These are phyloP conservation scores for Phytophthora boehmeriae DNA, from an alignment of 352 stramenopile genomes.

Conservation along the genomic window DNA sequence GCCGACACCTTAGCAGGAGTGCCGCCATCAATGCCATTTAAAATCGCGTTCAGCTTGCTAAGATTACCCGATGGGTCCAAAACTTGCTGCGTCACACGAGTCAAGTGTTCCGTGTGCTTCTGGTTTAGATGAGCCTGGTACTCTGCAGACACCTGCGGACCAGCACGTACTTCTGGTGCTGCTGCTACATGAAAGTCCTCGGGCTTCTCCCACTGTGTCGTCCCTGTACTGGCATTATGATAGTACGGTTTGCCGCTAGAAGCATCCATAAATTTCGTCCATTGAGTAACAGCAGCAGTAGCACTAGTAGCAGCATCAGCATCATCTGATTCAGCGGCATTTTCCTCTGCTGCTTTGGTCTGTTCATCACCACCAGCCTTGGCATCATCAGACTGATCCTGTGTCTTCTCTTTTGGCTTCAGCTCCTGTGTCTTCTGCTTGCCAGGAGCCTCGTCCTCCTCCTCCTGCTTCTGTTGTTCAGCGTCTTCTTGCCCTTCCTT, in stretches of 20 bases:
- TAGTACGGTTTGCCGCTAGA: conserved; percentile 78
- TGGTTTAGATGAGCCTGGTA: conserved; percentile 77
- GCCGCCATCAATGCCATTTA: conserved; percentile 59
- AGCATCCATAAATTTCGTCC: conserved; percentile 78
- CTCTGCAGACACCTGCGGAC: conserved; percentile 38
- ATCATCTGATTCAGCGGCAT: background rate
- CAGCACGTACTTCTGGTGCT: conserved; percentile 12
- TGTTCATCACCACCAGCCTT: background rate
- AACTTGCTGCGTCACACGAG: conserved; percentile 62
- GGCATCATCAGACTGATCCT: background rate
- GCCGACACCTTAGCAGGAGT: conserved; percentile 1
- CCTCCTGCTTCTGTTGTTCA: conserved; percentile 6
- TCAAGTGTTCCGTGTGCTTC: conserved; percentile 52
- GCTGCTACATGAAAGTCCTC: conserved; percentile 48
- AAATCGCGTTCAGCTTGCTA: conserved; percentile 70
- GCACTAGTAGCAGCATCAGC: conserved; percentile 1
- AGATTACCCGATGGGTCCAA: conserved; percentile 77
- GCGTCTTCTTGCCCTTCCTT: conserved; percentile 16
- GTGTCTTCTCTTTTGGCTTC: background rate
- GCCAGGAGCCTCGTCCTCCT: conserved; percentile 1
- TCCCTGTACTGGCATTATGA: conserved; percentile 60
- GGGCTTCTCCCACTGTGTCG: conserved; percentile 78
- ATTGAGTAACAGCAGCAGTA: conserved; percentile 29
- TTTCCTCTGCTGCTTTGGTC: background rate
- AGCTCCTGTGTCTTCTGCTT: background rate